Percentiles rank a stretch among this genome's conserved stretches.
Conservation (phyloP, 108 stramenopile species). For the Heterococcus sp. region DNA sequence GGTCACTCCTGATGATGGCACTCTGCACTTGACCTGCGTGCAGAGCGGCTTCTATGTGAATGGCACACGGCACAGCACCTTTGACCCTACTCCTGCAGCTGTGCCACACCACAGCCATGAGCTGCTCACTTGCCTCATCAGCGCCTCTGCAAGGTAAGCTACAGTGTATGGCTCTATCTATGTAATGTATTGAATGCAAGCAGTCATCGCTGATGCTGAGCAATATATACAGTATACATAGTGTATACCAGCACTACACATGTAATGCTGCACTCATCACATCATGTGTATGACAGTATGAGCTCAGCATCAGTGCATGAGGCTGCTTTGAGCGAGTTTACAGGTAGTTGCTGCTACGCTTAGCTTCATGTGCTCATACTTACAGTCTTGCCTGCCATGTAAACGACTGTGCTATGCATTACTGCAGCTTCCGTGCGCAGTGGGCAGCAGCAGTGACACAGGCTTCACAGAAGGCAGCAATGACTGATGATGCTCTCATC, state of each 20-base stretch:
- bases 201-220: neutral
- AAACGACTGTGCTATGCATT: neutral
- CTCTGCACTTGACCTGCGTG: constrained; percentile 74
- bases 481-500: constrained; percentile 33
- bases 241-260: no score
- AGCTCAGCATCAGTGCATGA: no score
- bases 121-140: constrained; percentile 14
- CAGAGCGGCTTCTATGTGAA: constrained; percentile 86
- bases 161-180: no score
- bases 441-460: constrained; percentile 17
- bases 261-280: no score
- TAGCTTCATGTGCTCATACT: neutral
- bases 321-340: no score
- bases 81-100: constrained; percentile 79
- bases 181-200: neutral
- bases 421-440: neutral
- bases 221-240: no score
- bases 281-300: no score
- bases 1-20: constrained; percentile 54
- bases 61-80: constrained; percentile 54
- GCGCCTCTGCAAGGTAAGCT: constrained; percentile 15
- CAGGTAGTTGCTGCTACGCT: neutral
- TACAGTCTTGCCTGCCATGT: neutral
- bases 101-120: constrained; percentile 29
- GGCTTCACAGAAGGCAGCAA: neutral